Base-by-base conservation (phyloP, 164 flowering plant species). In the Pachysandra terminalis region DNA sequence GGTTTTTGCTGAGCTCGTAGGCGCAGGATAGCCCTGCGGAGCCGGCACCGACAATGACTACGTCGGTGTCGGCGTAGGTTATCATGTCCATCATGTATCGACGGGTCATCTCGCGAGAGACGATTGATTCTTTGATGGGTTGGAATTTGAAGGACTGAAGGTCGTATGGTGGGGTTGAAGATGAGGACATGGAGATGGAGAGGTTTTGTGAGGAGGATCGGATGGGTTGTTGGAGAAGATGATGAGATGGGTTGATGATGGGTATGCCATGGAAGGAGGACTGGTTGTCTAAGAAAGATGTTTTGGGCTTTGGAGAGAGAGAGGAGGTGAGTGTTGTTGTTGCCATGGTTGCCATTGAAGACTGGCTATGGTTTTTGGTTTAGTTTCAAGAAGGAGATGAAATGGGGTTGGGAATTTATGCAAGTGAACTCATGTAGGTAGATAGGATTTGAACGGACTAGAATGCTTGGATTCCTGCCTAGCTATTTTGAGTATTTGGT, bases 51-150 rank as follows among this genome's bases (percentile, higher is more conserved):
- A n/a, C n/a, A n/a, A n/a, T n/a, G n/a, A n/a, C 90, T 17, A 93
- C 96, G 67, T 93, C 98, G 58, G 96, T 93, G 65, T 93, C 98
- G 37, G 98, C 96, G 73, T 86, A 75, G 58, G 95, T 87, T 76
- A 93, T 86, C 96, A 93, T 89, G 77, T 93, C 98, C 63, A n/a
- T n/a, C n/a, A n/a, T n/a, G n/a, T n/a, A n/a, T n/a, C n/a, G n/a
- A n/a, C n/a, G n/a, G n/a, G n/a, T n/a, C n/a, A n/a, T n/a, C n/a
- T n/a, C n/a, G n/a, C n/a, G n/a, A n/a, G n/a, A n/a, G n/a, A n/a
- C n/a, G 72, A 89, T 83, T 51, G 96, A 93, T 71, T 90, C 98
- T 68, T 79, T 85, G 80, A 93, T 90, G 59, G 96, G 93, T 0
- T 76, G 77, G 73, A 93, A 93, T 26, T 57, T 75, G 79, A 87